Percentiles rank a stretch among this genome's conserved stretches.
phyloP scores from a whole-genome alignment of 1,284 basidiomycete genomes.

The Pterulicium gracile region DNA sequence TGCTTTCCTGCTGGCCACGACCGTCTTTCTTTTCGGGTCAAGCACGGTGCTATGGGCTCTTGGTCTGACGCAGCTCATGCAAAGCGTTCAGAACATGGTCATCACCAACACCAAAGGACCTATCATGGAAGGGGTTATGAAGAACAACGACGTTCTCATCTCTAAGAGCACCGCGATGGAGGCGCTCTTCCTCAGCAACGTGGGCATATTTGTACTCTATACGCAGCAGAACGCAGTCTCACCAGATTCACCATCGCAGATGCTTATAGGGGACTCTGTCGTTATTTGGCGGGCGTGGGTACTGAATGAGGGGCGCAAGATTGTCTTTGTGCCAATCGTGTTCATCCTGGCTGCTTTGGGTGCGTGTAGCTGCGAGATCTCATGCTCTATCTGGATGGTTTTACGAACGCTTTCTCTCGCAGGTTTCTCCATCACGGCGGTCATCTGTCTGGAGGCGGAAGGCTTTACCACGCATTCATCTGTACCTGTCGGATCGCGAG shows the following conservation, averaged over 20 bases:
- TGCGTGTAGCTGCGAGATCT: background rate
- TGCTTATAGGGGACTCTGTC: background rate
- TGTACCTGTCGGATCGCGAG: background rate
- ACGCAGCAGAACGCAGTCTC: background rate
- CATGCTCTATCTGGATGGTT: background rate
- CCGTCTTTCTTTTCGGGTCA: background rate
- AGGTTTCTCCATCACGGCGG: background rate
- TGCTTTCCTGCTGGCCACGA: background rate
- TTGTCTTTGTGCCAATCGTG: background rate
- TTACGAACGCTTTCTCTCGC: background rate
- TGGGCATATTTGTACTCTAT: background rate
- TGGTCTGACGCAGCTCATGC: background rate
- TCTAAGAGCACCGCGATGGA: background rate
- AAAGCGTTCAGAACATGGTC: background rate
- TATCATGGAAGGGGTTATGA: background rate
- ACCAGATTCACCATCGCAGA: no score
- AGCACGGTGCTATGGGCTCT: background rate
- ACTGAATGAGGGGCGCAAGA: background rate
- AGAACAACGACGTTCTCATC: background rate
- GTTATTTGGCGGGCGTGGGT: conserved; percentile 6
- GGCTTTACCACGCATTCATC: background rate
- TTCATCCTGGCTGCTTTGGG: background rate
- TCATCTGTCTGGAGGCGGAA: background rate
- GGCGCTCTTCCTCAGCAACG: background rate
- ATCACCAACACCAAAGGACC: background rate